phyloP scores from a whole-genome alignment of 192 early-diverging fungal species.

The Backusella westeae region DNA sequence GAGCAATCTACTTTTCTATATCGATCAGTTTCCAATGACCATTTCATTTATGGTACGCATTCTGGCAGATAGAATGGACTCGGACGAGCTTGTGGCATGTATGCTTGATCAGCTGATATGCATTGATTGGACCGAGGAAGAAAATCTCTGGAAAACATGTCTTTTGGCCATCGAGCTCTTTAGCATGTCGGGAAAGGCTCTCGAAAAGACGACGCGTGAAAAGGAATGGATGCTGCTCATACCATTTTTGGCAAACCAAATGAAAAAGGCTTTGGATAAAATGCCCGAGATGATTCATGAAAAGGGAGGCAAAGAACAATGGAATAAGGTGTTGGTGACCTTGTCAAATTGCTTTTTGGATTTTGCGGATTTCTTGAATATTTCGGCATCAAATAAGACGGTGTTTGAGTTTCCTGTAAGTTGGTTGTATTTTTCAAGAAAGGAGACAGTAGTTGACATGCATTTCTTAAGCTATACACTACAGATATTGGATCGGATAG shows the following conservation, averaged over 20 bases:
- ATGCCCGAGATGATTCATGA: background rate
- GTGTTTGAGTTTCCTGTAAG: background rate
- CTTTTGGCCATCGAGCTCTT: background rate
- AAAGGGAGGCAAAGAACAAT: background rate
- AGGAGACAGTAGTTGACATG: background rate
- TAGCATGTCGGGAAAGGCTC: background rate
- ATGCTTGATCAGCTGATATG: conserved; percentile 8
- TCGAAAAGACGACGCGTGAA: background rate
- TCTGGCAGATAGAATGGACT: background rate
- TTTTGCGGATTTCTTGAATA: conserved; percentile 13
- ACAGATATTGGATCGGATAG: background rate
- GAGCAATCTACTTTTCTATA: background rate
- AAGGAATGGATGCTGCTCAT: conserved; percentile 9
- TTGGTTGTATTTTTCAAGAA: background rate
- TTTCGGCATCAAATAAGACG: background rate
- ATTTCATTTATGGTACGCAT: background rate
- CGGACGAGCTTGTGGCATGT: background rate
- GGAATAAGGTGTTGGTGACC: background rate
- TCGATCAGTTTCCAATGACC: background rate
- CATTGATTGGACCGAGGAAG: background rate
- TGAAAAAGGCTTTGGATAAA: background rate
- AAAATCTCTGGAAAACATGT: background rate
- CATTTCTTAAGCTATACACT: background rate
- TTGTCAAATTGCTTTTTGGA: conserved; percentile 1
- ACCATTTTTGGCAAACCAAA: background rate